Conservation (phyloP, 352 stramenopile species). For the Pythium dissotocum region DNA sequence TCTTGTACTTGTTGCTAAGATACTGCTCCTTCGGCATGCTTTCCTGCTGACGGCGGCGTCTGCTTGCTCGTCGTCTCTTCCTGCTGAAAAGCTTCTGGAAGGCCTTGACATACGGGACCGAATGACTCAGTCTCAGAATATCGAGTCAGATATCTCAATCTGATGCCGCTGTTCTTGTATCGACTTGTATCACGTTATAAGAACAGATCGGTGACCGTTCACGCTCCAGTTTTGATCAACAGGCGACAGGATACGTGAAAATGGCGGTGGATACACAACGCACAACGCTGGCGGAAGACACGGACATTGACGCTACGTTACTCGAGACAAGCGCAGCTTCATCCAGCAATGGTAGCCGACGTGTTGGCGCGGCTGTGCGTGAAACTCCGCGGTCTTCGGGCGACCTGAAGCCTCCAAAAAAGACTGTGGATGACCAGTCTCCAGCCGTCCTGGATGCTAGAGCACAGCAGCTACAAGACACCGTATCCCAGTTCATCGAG, state of each 20-base stretch:
- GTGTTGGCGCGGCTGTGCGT: constrained; percentile 13
- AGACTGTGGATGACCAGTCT: background rate
- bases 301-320: no score
- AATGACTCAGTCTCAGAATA: constrained; percentile 8
- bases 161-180: constrained; percentile 2
- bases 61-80: background rate
- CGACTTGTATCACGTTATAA: constrained; percentile 7
- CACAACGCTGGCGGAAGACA: background rate
- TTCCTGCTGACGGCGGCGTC: background rate
- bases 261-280: constrained; percentile 17
- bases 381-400: background rate
- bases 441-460: background rate
- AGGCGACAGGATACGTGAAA: background rate
- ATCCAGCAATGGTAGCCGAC: background rate
- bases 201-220: constrained; percentile 19
- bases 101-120: constrained; percentile 11
- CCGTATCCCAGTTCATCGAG: constrained; percentile 41
- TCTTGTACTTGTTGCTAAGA: constrained; percentile 88
- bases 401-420: background rate
- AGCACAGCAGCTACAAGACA: background rate
- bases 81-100: constrained; percentile 27
- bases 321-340: background rate
- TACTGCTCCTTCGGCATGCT: constrained; percentile 62
- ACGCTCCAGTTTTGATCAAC: background rate
- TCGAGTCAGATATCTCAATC: constrained; percentile 4